Percentiles rank a stretch among this genome's conserved stretches.
Evolutionary conservation across 2,329 filamentous ascomycete species (phyloP).

Genomic region (Talaromyces sp.): DNA sequence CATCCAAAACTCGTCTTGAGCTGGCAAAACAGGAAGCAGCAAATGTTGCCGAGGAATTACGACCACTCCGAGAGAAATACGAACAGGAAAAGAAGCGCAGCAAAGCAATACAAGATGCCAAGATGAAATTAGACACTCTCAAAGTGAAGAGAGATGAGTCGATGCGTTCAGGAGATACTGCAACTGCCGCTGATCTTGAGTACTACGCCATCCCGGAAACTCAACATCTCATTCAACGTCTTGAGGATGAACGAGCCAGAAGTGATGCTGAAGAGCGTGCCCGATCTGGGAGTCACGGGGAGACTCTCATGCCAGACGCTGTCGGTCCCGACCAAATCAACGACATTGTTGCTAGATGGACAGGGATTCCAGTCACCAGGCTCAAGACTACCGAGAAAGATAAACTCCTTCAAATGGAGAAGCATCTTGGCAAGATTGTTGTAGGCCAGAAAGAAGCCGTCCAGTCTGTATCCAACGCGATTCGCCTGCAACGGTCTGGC

Average conservation of each 20-base stretch:
- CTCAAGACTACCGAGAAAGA: constrained; percentile 96
- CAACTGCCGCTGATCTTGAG: constrained; percentile 85
- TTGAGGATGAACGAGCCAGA: constrained; percentile 74
- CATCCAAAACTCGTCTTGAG: constrained; percentile 75
- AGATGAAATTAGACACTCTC: constrained; percentile 87
- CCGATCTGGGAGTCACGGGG: constrained; percentile 56
- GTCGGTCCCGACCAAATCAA: constrained; percentile 98
- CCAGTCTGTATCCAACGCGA: constrained; percentile 87
- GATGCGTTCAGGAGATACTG: constrained; percentile 77
- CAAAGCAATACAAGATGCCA: constrained; percentile 87
- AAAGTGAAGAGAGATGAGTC: constrained; percentile 91
- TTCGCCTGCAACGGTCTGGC: constrained; percentile 88
- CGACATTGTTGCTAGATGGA: constrained; percentile 95
- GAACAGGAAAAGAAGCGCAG: constrained; percentile 86
- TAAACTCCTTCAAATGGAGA: constrained; percentile 97
- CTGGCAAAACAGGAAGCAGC: constrained; percentile 85
- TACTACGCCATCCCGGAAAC: constrained; percentile 98
- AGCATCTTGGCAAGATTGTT: constrained; percentile 73
- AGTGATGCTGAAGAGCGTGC: constrained; percentile 64
- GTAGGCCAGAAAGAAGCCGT: constrained; percentile 95
- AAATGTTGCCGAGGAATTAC: constrained; percentile 89
- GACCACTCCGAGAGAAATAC: constrained; percentile 90
- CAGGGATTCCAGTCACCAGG: constrained; percentile 93
- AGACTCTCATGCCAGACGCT: constrained; percentile 78
- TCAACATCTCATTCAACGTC: constrained; percentile 68